Percentiles rank a stretch among this genome's conserved stretches.
Conservation (phyloP, 306 rosid genomes). For the Vicia faba region DNA sequence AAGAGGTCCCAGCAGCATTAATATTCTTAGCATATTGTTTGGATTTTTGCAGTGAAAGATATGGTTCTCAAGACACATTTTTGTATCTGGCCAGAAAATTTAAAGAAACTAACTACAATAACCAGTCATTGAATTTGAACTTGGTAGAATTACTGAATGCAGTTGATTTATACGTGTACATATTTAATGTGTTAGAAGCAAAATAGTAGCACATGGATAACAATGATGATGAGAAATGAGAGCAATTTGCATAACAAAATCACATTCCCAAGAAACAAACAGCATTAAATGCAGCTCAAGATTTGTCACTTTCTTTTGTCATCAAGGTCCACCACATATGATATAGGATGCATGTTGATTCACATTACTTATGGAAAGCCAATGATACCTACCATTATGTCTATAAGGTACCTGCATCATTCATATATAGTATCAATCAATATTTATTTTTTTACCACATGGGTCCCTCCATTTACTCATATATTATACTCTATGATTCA, state of each 20-base stretch:
- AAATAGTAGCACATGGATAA: conserved; percentile 41
- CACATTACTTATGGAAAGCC: conserved; percentile 33
- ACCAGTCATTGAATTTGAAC: conserved; percentile 15
- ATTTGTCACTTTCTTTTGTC: conserved; percentile 46
- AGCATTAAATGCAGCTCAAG: conserved; percentile 45
- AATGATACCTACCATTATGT: conserved; percentile 38
- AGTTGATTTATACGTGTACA: conserved; percentile 1
- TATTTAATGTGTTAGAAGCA: conserved; percentile 22
- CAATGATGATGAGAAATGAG: conserved; percentile 39
- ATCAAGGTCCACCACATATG: conserved; percentile 35
- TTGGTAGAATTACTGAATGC: neutral
- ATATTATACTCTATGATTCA: conserved; percentile 9
- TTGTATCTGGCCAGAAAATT: neutral
- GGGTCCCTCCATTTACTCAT: conserved; percentile 31
- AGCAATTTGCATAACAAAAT: conserved; percentile 28
- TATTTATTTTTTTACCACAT: conserved; percentile 12
- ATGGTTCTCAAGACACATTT: neutral
- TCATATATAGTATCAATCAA: conserved; percentile 1
- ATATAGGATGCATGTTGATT: conserved; percentile 19
- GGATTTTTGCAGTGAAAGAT: neutral
- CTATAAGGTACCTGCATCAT: conserved; percentile 20
- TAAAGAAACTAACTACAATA: neutral
- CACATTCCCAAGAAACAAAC: conserved; percentile 43
- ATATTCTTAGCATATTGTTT: conserved; percentile 5
- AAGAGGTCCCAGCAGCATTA: neutral